A percentile compares a stretch with the other conserved stretches of the same genome.
These are phyloP conservation scores for Senecio squalidus DNA, from an alignment of 140 eudicot genomes.

Conservation along the genomic window DNA sequence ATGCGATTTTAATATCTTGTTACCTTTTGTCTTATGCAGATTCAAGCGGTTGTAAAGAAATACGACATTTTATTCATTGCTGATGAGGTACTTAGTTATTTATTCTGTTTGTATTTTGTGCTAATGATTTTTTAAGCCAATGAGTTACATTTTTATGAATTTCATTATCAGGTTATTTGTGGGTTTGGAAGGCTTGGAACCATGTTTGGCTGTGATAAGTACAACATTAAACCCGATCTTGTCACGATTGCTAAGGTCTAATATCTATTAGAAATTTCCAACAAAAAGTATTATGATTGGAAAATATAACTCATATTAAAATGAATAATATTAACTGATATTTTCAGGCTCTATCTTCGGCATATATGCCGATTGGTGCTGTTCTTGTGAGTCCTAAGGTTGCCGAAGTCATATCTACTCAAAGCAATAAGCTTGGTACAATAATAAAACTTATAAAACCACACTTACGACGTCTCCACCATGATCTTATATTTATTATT, in stretches of 20 bases:
- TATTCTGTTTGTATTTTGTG: background rate
- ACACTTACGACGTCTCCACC: background rate
- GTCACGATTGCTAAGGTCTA: constrained; percentile 85
- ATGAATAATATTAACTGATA: background rate
- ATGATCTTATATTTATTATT: too few relatives aligned
- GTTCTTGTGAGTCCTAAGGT: constrained; percentile 77
- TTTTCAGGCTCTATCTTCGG: constrained; percentile 82
- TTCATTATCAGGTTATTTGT: constrained; percentile 58
- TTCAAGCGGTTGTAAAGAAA: constrained; percentile 78
- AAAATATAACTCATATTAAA: background rate
- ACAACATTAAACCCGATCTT: constrained; percentile 87
- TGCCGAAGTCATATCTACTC: constrained; percentile 70
- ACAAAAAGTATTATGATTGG: background rate
- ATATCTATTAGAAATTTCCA: background rate
- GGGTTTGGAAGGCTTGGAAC: constrained; percentile 98
- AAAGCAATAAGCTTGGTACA: constrained; percentile 88
- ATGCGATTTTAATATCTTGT: background rate
- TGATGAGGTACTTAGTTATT: constrained; percentile 64
- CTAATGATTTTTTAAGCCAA: background rate
- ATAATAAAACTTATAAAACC: background rate
- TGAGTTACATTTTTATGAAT: background rate
- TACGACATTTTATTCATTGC: constrained; percentile 89
- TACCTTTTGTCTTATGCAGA: constrained; percentile 32
- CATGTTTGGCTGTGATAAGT: constrained; percentile 91
- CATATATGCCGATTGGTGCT: constrained; percentile 94